These are phyloP conservation scores for Talaromyces pinophilus DNA, from an alignment of 2,329 filamentous ascomycete species.

Conservation along the genomic window DNA sequence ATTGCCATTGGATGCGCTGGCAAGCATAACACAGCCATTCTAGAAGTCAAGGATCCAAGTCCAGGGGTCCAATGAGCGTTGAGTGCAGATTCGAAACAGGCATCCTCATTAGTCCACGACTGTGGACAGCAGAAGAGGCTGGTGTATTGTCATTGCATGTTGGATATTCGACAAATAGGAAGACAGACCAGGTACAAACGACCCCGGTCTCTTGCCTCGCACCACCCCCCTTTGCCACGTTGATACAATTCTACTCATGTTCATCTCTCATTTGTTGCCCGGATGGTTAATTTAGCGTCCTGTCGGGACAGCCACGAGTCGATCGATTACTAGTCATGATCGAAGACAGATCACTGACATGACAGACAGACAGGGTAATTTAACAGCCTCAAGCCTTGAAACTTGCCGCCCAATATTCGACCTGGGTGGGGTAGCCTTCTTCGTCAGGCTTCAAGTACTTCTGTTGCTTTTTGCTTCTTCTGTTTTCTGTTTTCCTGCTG, in stretches of 20 bases:
- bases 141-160: conserved; percentile 14
- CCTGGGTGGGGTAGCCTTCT: conserved; percentile 19
- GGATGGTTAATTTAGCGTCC: conserved; percentile 2
- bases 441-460: conserved; percentile 18
- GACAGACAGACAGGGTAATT: background rate
- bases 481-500: background rate
- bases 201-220: background rate
- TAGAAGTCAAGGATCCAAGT: conserved; percentile 3
- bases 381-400: conserved; percentile 10
- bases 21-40: conserved; percentile 15
- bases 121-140: conserved; percentile 8
- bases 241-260: conserved; percentile 6
- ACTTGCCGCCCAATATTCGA: conserved; percentile 19
- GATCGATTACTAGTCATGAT: conserved; percentile 2
- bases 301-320: conserved; percentile 13
- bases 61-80: background rate
- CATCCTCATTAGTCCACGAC: conserved; percentile 19
- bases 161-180: conserved; percentile 11
- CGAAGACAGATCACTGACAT: background rate
- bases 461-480: conserved; percentile 12
- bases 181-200: background rate
- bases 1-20: conserved; percentile 18
- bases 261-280: conserved; percentile 5
- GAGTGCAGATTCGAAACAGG: background rate
- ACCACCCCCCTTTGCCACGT: conserved; percentile 17